These are phyloP conservation scores for Dillenia suffruticosa DNA, from an alignment of 164 flowering plant genomes.

Conservation along the genomic window DNA sequence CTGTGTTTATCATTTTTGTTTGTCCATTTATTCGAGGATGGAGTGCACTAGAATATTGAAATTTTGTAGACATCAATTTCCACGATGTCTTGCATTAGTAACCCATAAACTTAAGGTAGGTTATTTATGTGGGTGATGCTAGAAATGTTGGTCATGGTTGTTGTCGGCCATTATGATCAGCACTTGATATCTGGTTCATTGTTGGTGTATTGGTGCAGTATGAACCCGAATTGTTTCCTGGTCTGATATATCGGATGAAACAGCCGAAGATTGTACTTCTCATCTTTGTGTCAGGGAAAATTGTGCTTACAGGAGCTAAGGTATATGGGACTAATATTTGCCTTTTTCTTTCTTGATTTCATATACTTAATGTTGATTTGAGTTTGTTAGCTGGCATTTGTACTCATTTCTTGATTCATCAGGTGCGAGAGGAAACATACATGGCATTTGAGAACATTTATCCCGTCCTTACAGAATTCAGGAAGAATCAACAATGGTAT, in stretches of 20 bases:
- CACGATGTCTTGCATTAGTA: no score
- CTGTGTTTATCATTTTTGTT: no score
- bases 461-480: slow-evolving; percentile 76
- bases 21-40: no score
- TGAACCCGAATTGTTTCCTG: slow-evolving; percentile 94
- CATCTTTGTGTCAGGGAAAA: slow-evolving; percentile 89
- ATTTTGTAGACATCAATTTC: no score
- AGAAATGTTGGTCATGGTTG: no score
- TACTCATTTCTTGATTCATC: slow-evolving; percentile 4
- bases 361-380: background rate
- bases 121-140: no score
- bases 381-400: background rate
- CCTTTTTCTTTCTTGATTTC: background rate
- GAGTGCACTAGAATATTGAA: no score
- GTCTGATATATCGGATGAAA: slow-evolving; percentile 93
- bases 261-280: slow-evolving; percentile 86
- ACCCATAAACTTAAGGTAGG: no score
- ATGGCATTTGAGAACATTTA: slow-evolving; percentile 83
- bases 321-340: slow-evolving; percentile 14
- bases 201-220: slow-evolving; percentile 45
- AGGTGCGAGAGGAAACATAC: slow-evolving; percentile 78
- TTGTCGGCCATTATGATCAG: no score
- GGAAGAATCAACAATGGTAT: slow-evolving; percentile 70
- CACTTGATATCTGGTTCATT: background rate
- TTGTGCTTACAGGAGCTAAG: slow-evolving; percentile 95